Evolutionary conservation across 805 yeast species (phyloP).

Genomic region (Candida ortonii): DNA sequence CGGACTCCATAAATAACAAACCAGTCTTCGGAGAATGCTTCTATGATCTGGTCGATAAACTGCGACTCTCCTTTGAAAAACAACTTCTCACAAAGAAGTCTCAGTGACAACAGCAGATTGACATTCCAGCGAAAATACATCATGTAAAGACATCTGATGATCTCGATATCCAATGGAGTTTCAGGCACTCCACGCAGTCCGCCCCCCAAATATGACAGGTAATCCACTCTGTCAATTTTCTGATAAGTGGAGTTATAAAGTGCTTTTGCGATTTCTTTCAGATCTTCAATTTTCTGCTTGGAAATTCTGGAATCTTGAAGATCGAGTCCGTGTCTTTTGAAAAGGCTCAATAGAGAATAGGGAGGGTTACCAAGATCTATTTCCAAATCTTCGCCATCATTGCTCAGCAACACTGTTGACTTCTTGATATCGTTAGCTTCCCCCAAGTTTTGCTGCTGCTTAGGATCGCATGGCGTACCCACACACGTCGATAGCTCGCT

Average conservation of each 20-base stretch:
- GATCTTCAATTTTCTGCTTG: conserved; percentile 8
- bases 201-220: conserved; percentile 27
- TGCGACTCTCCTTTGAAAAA: conserved; percentile 82
- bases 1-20: conserved; percentile 43
- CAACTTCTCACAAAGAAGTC: conserved; percentile 60
- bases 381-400: too few species aligned
- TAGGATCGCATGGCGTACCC: too few species aligned
- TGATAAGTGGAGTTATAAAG: conserved; percentile 33
- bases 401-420: too few species aligned
- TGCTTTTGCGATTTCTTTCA: conserved; percentile 29
- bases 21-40: conserved; percentile 67
- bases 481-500: too few species aligned
- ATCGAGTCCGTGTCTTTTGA: conserved; percentile 3
- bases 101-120: conserved; percentile 55
- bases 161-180: conserved; percentile 34
- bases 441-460: too few species aligned
- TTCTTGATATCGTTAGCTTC: too few species aligned
- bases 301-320: conserved; percentile 4
- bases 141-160: conserved; percentile 45
- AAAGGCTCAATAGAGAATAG: conserved; percentile 4
- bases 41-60: conserved; percentile 70
- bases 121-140: conserved; percentile 42
- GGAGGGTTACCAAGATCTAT: conserved; percentile 4
- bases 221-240: conserved; percentile 21
- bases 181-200: conserved; percentile 21